Evolutionary conservation across 805 yeast genomes (phyloP).

Genomic region (Sugiyamaella qingdaonensis): DNA sequence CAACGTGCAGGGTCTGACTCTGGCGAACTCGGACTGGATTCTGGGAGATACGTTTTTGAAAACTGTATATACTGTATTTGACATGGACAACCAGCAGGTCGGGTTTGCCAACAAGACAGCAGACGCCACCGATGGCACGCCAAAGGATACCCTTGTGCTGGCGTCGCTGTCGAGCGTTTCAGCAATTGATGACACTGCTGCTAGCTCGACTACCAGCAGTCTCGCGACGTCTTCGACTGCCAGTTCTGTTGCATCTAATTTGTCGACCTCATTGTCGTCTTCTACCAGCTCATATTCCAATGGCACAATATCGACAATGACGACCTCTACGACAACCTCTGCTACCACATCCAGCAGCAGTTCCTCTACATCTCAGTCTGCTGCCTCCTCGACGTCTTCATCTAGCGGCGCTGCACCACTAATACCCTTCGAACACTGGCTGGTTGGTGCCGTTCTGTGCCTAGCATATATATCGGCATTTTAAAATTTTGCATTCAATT

Average conservation of each 20-base stretch:
- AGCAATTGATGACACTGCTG: not conserved
- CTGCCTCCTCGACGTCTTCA: not conserved
- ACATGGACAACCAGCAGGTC: constrained; percentile 44
- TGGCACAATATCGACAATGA: not conserved
- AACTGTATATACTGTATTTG: constrained; percentile 54
- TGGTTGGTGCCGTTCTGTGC: not conserved
- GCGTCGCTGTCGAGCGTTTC: constrained; percentile 2
- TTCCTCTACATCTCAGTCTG: constrained; percentile 6
- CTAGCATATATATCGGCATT: not conserved
- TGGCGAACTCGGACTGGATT: constrained; percentile 47
- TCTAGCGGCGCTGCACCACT: not conserved
- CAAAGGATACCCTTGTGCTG: constrained; percentile 17
- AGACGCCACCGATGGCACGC: constrained; percentile 18
- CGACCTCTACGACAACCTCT: not conserved
- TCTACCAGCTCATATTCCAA: not conserved
- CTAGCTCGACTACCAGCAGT: not conserved
- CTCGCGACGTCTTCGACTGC: not conserved
- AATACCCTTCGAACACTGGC: not conserved
- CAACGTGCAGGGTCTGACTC: constrained; percentile 55
- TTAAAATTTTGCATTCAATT: not conserved
- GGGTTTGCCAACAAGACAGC: constrained; percentile 49
- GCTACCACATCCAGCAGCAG: not conserved
- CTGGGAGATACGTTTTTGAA: constrained; percentile 60
- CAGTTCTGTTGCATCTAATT: not conserved
- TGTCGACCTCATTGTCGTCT: constrained; percentile 4